Evolutionary conservation across 805 yeast species (phyloP).

Genomic region (Candida nitratophila): DNA sequence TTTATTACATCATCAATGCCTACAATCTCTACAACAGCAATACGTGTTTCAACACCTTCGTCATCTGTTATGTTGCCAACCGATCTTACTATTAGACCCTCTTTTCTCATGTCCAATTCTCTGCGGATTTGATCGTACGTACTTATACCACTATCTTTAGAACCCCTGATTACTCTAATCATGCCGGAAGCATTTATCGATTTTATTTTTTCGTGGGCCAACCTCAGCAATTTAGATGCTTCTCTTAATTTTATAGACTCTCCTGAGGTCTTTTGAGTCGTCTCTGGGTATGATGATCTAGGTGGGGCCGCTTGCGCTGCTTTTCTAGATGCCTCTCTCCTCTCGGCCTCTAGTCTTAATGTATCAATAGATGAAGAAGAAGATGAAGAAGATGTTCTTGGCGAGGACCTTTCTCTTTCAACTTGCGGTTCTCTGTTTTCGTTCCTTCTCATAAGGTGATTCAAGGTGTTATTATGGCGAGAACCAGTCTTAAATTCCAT

Average conservation of each 20-base stretch:
- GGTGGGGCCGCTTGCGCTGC: too few species aligned
- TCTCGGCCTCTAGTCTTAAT: too few species aligned
- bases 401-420: too few species aligned
- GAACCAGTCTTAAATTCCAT: not conserved
- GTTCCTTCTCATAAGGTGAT: not conserved
- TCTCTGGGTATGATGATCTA: too few species aligned
- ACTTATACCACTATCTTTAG: conserved; percentile 8
- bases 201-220: conserved; percentile 4
- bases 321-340: too few species aligned
- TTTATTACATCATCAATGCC: too few species aligned
- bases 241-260: too few species aligned
- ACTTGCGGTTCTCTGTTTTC: not conserved
- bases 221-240: too few species aligned
- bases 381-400: too few species aligned
- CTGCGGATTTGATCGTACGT: conserved; percentile 7
- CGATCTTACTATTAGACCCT: conserved; percentile 9
- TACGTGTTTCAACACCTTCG: not conserved
- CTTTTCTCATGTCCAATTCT: conserved; percentile 15
- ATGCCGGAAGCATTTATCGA: conserved; percentile 11
- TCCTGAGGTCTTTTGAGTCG: too few species aligned
- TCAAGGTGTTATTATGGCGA: not conserved
- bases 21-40: not conserved
- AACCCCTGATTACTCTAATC: conserved; percentile 13
- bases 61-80: conserved; percentile 1
- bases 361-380: too few species aligned